Conservation (phyloP, 208 protist species). For the Crithidia sp. region DNA sequence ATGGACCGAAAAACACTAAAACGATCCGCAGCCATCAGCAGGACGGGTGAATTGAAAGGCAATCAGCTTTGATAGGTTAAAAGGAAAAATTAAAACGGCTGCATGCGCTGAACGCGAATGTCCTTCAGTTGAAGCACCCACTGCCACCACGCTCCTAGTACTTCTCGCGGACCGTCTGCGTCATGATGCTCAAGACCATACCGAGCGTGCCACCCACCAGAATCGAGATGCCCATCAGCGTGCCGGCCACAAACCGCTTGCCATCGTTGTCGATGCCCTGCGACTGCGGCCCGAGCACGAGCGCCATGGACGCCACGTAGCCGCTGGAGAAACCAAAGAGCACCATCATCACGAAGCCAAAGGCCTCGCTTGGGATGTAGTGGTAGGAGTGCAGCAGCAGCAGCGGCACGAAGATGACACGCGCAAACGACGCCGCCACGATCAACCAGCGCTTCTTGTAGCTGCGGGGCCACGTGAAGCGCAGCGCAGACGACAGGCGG, state of each 20-base stretch:
- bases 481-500: slow-evolving; percentile 47
- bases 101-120: too few relatives aligned
- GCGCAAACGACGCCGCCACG: slow-evolving; percentile 36
- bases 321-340: slow-evolving; percentile 66
- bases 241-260: slow-evolving; percentile 63
- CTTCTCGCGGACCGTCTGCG: slow-evolving; percentile 36
- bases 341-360: slow-evolving; percentile 52
- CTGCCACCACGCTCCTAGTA: not conserved
- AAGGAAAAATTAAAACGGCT: slow-evolving; percentile 30
- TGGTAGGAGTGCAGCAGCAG: slow-evolving; percentile 59
- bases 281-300: slow-evolving; percentile 51
- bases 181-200: slow-evolving; percentile 51
- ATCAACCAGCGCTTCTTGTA: slow-evolving; percentile 42
- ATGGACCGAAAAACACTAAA: too few relatives aligned
- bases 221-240: slow-evolving; percentile 58
- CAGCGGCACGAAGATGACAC: slow-evolving; percentile 61
- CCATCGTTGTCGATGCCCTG: slow-evolving; percentile 35
- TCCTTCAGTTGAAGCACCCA: not conserved
- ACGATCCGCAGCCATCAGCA: too few relatives aligned
- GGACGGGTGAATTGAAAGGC: too few relatives aligned
- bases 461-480: slow-evolving; percentile 41
- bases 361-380: slow-evolving; percentile 54
- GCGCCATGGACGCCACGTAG: slow-evolving; percentile 46
- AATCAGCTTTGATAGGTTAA: too few relatives aligned
- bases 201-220: slow-evolving; percentile 44